A percentile compares a stretch with the other conserved stretches of the same genome.
Conservation (phyloP, 441 rosid genomes). For the Gossypium trilobum region DNA sequence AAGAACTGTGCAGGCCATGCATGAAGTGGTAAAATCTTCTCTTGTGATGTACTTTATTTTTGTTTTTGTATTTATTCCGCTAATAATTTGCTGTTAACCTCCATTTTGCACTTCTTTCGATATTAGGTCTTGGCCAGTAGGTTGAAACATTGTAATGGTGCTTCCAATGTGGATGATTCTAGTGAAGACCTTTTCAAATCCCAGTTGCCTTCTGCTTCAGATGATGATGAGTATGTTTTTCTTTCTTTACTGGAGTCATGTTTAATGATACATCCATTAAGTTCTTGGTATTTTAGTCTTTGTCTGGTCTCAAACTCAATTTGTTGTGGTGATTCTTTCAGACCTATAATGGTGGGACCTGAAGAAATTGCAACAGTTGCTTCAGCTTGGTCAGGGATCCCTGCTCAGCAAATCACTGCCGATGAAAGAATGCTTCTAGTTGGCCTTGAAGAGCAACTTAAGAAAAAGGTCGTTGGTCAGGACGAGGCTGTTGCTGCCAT, state of each 20-base stretch:
- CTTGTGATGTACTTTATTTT: background rate
- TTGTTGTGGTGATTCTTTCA: conserved; percentile 29
- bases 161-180: conserved; percentile 34
- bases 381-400: conserved; percentile 69
- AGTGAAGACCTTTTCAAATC: conserved; percentile 46
- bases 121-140: conserved; percentile 56
- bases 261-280: conserved; percentile 7
- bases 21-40: conserved; percentile 59
- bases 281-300: background rate
- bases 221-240: conserved; percentile 52
- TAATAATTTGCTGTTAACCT: conserved; percentile 17
- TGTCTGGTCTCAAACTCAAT: conserved; percentile 5
- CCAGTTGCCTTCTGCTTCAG: conserved; percentile 38
- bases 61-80: background rate
- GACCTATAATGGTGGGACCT: conserved; percentile 65
- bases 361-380: conserved; percentile 72
- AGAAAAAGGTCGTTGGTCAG: conserved; percentile 60
- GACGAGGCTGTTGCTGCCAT: conserved; percentile 65
- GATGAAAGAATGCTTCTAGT: conserved; percentile 55
- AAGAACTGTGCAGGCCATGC: conserved; percentile 88
- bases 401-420: conserved; percentile 66
- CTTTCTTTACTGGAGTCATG: conserved; percentile 2
- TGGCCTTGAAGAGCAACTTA: conserved; percentile 56
- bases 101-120: conserved; percentile 16
- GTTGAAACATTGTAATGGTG: conserved; percentile 36